Evolutionary conservation across 768 basidiomycete species (phyloP).

Genomic region (Lactarius tabidus): DNA sequence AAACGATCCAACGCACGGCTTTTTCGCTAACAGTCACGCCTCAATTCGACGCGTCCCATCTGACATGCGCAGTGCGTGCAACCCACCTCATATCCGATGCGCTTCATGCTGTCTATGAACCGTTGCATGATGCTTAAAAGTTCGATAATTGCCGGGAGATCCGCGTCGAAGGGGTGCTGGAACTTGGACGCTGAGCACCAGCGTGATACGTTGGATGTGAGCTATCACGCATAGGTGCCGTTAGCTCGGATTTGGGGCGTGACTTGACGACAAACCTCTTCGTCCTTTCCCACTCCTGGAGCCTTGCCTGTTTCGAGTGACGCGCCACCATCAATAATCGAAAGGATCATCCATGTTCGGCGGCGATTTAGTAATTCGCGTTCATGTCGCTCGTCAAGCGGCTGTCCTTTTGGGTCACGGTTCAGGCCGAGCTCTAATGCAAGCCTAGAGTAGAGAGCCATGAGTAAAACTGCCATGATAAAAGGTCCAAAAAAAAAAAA

Average conservation of each 20-base stretch:
- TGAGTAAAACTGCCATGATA: constrained; percentile 3
- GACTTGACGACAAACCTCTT: constrained; percentile 46
- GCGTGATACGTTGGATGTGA: constrained; percentile 27
- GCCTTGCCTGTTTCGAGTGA: constrained; percentile 75
- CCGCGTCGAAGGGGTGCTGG: constrained; percentile 30
- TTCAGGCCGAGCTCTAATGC: constrained; percentile 69
- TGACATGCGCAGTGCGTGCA: too few species aligned
- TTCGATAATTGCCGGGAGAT: constrained; percentile 32
- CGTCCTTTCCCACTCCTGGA: constrained; percentile 60
- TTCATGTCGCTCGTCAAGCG: constrained; percentile 49
- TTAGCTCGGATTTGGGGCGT: background rate
- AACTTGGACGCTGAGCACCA: constrained; percentile 30
- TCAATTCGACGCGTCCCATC: background rate
- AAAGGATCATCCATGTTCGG: constrained; percentile 73
- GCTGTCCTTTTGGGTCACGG: constrained; percentile 41
- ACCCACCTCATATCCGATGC: constrained; percentile 7
- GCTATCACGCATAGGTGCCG: constrained; percentile 41
- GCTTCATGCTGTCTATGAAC: constrained; percentile 25
- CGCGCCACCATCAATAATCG: constrained; percentile 68
- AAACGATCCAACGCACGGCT: constrained; percentile 19
- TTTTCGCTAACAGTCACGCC: constrained; percentile 10
- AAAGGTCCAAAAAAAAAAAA: background rate
- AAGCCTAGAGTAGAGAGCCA: constrained; percentile 46
- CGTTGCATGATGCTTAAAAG: constrained; percentile 33
- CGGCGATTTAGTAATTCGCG: constrained; percentile 67